Evolutionary conservation across 768 basidiomycete genomes (phyloP).

Genomic region (Melanogaster broomeanus): DNA sequence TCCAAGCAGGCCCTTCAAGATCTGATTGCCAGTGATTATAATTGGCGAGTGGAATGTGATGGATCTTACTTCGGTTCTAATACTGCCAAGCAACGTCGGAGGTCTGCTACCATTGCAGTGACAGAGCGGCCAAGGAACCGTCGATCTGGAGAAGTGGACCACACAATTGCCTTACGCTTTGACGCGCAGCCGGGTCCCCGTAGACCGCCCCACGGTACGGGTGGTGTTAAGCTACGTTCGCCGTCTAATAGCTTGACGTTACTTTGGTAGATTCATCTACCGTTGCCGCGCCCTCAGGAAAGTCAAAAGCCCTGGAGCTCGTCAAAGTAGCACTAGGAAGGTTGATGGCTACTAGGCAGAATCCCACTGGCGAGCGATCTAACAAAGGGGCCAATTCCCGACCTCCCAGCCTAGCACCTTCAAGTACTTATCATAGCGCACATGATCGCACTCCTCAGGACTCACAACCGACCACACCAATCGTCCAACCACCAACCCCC

Average conservation of each 20-base stretch:
- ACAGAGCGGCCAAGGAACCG: too few species aligned
- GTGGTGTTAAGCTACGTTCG: too few species aligned
- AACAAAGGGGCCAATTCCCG: not conserved
- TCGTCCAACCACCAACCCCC: not conserved
- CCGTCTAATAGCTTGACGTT: too few species aligned
- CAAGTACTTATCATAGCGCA: too few species aligned
- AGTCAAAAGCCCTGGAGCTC: not conserved
- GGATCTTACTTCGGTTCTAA: slow-evolving; percentile 16
- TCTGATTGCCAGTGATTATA: slow-evolving; percentile 8
- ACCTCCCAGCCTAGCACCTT: too few species aligned
- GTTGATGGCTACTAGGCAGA: not conserved
- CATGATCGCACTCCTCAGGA: too few species aligned
- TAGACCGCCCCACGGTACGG: too few species aligned
- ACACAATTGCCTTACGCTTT: too few species aligned
- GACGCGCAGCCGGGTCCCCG: too few species aligned
- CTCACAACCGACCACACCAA: not conserved
- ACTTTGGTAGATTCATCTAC: not conserved
- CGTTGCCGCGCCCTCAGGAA: not conserved
- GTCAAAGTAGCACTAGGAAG: not conserved
- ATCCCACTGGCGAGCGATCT: not conserved
- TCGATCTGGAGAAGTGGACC: too few species aligned
- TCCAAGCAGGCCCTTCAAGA: slow-evolving; percentile 16
- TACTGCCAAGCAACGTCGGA: not conserved
- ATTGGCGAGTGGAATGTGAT: slow-evolving; percentile 4
- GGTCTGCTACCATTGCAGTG: too few species aligned